Conservation (phyloP, 768 basidiomycete genomes). For the Pholiota microspora region DNA sequence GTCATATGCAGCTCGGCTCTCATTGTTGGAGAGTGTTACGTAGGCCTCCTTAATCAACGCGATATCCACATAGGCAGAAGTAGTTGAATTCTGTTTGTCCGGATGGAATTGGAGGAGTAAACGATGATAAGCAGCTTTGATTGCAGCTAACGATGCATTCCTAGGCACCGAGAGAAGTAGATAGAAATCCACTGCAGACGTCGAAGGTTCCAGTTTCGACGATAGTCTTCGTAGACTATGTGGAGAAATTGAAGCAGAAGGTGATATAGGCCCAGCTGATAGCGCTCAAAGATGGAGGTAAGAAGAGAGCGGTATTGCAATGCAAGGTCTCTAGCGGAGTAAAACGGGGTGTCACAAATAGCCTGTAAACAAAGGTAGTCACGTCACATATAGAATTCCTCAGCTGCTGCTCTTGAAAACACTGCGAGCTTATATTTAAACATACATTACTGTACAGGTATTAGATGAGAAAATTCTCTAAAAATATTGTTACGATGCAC, state of each 20-base stretch:
- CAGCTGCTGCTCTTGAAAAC: no score
- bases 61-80: conserved; percentile 39
- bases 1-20: conserved; percentile 54
- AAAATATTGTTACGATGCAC: no score
- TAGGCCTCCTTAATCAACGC: conserved; percentile 69
- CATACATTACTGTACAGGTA: no score
- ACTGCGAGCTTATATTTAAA: no score
- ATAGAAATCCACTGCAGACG: conserved; percentile 51
- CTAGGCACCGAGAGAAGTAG: conserved; percentile 49
- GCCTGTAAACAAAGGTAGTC: no score
- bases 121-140: conserved; percentile 71
- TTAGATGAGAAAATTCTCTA: no score
- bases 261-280: no score
- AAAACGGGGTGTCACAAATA: no score
- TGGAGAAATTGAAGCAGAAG: no score
- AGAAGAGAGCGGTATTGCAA: no score
- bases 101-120: conserved; percentile 67
- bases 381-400: no score
- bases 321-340: no score
- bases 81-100: conserved; percentile 27
- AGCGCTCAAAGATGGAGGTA: not conserved
- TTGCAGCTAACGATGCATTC: conserved; percentile 48
- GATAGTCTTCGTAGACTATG: not conserved
- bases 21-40: conserved; percentile 49
- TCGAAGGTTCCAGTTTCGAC: conserved; percentile 20